These are phyloP conservation scores for Ascochyta rabiei DNA, from an alignment of 2,329 filamentous ascomycete species.

Conservation along the genomic window DNA sequence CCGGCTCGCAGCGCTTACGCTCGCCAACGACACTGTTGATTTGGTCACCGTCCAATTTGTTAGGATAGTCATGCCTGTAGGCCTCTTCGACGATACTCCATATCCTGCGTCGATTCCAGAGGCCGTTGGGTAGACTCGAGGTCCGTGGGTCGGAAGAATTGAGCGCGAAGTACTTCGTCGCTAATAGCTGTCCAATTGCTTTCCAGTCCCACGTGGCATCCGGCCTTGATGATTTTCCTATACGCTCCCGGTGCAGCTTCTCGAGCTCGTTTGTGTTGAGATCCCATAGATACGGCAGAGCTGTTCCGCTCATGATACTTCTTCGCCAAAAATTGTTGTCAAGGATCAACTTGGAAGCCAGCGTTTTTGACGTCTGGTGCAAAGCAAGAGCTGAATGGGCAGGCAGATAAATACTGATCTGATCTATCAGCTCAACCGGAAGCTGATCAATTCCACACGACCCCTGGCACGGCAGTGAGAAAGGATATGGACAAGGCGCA, in stretches of 20 bases:
- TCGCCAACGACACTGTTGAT: neutral
- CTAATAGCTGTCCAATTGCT: conserved; percentile 22
- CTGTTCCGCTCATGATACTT: conserved; percentile 24
- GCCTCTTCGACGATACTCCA: conserved; percentile 32
- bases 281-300: conserved; percentile 36
- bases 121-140: conserved; percentile 21
- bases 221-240: conserved; percentile 1
- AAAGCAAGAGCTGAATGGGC: conserved; percentile 22
- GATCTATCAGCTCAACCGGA: conserved; percentile 7
- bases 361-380: conserved; percentile 24
- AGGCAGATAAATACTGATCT: conserved; percentile 19
- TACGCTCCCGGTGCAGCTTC: neutral
- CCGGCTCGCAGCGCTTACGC: conserved; percentile 5
- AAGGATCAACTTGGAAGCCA: conserved; percentile 27
- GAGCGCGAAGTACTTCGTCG: conserved; percentile 20
- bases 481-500: neutral
- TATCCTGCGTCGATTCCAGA: conserved; percentile 37
- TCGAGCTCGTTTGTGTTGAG: conserved; percentile 23
- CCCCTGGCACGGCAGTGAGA: neutral
- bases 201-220: conserved; percentile 26
- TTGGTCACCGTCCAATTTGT: neutral
- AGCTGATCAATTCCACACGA: neutral
- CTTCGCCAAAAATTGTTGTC: conserved; percentile 36
- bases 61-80: neutral
- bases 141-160: conserved; percentile 17